Evolutionary conservation across 2,329 filamentous ascomycete species (phyloP), one percentile per base, ranked within the genome.

Genomic region (Fusarium hainanense): DNA sequence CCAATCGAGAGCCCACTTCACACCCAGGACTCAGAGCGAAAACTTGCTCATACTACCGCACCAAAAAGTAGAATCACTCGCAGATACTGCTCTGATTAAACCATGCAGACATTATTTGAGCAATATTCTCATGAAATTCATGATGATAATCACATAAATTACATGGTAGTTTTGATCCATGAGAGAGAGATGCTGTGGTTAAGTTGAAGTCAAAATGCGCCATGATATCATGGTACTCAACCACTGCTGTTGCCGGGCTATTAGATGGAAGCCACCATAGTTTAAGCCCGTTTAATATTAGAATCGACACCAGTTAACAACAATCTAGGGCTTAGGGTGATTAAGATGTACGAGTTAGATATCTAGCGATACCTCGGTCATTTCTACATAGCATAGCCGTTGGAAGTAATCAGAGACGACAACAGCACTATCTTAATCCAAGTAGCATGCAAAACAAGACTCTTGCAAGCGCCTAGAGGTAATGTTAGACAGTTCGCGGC

Each of bases 21-120:
- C 43, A 47, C 46, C 43, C 51, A 50, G 43, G 46, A 25, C 47
- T 56, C n/a, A 37, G 50, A 34, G 8, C 43, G 18, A 56, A 77
- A 78, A 78, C 77, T 76, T 78, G 77, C 77, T 78, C 77, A 78
- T 78, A 76, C 75, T 76, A 37, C 66, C 74, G 72, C 76, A 76
- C 57, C 56, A 34, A 41, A 34, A 34, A 13, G 46, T 30, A 28
- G 25, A 18, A 40, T 37, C 8, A 43, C 11, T 14, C 18, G 10
- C 30, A 18, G 6, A 37, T 7, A 21, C n/a, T 48, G 18, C 16
- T 30, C 16, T 23, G 32, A 28, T 6, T 7, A 37, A 5, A 47
- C 12, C 10, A 50, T 9, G 21, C 13, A 13, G 7, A 14, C 16
- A 5, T 7, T 7, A 13, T 3, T 10, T 13, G 16, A 23, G 4